Conservation (phyloP, 495 filamentous ascomycete species). For the Penicillium silybi region DNA sequence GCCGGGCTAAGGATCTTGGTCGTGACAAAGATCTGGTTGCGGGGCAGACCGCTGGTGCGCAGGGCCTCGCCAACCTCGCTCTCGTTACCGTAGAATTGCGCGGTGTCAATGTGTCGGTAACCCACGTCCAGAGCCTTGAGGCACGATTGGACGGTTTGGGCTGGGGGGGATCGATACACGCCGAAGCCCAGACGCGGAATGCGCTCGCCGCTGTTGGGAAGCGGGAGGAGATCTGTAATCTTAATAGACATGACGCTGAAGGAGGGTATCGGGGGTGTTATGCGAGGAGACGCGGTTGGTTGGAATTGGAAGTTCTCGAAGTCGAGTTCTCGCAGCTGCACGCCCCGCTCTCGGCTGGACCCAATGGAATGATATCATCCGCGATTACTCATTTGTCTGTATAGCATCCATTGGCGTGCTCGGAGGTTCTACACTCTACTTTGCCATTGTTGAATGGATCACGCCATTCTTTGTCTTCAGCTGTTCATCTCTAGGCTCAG, state of each 20-base stretch:
- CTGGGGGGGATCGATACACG: conserved; percentile 56
- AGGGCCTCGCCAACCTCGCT: conserved; percentile 61
- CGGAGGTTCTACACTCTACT: neutral
- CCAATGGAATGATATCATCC: conserved; percentile 19
- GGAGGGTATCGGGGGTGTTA: neutral
- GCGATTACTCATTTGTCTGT: conserved; percentile 5
- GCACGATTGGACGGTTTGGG: conserved; percentile 52
- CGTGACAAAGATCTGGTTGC: conserved; percentile 60
- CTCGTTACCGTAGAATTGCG: conserved; percentile 69
- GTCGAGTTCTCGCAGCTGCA: neutral
- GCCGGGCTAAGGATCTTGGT: conserved; percentile 60
- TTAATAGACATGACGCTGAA: conserved; percentile 31
- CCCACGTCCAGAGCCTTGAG: conserved; percentile 58
- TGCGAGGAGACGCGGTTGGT: neutral
- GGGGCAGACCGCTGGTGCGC: conserved; percentile 47
- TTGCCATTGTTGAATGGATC: too few species aligned
- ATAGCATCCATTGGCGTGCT: neutral
- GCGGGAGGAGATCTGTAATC: conserved; percentile 50
- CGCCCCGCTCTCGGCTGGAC: conserved; percentile 16
- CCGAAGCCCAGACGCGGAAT: conserved; percentile 74
- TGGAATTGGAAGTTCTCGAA: conserved; percentile 4
- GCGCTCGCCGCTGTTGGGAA: conserved; percentile 48
- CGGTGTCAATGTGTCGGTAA: conserved; percentile 72
- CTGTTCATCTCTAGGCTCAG: too few species aligned
- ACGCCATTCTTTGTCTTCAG: too few species aligned